Base-by-base conservation (phyloP, 371 early-diverging fungal species). In the Mucor indicus region DNA sequence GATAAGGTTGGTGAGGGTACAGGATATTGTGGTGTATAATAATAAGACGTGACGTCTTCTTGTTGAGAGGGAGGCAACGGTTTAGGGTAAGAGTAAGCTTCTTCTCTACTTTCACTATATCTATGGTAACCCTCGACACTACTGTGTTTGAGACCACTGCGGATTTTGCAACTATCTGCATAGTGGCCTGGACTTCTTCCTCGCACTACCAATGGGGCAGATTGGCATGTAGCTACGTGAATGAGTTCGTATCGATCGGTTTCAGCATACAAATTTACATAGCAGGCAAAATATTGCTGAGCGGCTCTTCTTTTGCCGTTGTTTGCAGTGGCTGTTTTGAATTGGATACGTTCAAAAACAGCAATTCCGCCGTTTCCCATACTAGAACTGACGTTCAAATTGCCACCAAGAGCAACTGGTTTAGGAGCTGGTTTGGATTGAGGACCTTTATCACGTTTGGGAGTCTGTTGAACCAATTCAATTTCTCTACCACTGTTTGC, bases 111-210 rank as follows among this genome's bases (percentile, higher is more conserved):
- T 10, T 9, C 23, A 11, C 33, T 22, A 21, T n/a, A n/a, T n/a
- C n/a, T n/a, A n/a, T n/a, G n/a, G n/a, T n/a, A n/a, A n/a, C n/a
- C n/a, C n/a, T n/a, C n/a, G n/a, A n/a, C n/a, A n/a, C n/a, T n/a
- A n/a, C n/a, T n/a, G n/a, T n/a, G n/a, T n/a, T n/a, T n/a, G n/a
- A n/a, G n/a, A n/a, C n/a, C n/a, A n/a, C n/a, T n/a, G n/a, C 44
- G 54, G 11, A 42, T 48, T 25, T 64, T 54, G 32, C 44, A 50
- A 25, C 37, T 46, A 36, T 84, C 84, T 20, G 77, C 69, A 29
- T 92, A 92, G 53, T 93, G 92, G 7, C 90, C 90, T 2, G 93
- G 93, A 20, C 89, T 84, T 22, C 93, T 77, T 8, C 93, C 93
- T 30, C 93, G 76, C 1, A 93, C 93, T 1, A 92, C 90, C 4